phyloP scores from a whole-genome alignment of 768 basidiomycete genomes.

The Phanerodontia chrysosporium region DNA sequence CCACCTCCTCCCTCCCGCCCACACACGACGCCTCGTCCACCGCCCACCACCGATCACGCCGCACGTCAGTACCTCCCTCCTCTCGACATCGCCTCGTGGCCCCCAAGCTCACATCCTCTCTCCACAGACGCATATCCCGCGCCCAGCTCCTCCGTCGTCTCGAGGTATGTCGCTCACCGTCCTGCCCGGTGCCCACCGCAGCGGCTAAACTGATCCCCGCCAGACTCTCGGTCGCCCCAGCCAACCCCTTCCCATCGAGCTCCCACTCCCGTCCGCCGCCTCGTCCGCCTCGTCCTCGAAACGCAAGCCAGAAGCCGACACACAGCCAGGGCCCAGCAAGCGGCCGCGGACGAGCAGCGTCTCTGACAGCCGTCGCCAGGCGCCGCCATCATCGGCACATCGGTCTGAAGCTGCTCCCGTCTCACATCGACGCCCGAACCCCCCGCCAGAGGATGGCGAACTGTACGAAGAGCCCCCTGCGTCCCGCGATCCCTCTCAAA shows the following conservation, averaged over 20 bases:
- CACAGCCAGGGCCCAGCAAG: constrained; percentile 27
- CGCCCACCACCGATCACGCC: constrained; percentile 24
- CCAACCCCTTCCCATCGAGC: constrained; percentile 38
- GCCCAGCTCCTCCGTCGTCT: constrained; percentile 36
- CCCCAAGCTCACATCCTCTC: constrained; percentile 14
- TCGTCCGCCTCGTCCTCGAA: constrained; percentile 37
- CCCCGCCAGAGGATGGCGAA: constrained; percentile 42
- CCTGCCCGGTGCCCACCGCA: background rate
- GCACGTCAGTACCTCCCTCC: constrained; percentile 23
- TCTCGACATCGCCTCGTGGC: constrained; percentile 20
- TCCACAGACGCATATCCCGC: constrained; percentile 21
- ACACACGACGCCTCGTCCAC: constrained; percentile 22
- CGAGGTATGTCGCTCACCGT: constrained; percentile 24
- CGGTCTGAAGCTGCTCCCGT: constrained; percentile 20
- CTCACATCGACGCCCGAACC: constrained; percentile 32
- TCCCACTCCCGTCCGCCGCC: constrained; percentile 43
- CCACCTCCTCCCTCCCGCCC: constrained; percentile 26
- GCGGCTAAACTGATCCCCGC: background rate
- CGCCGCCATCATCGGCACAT: constrained; percentile 24
- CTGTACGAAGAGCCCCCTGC: constrained; percentile 35
- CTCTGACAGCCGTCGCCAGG: constrained; percentile 16
- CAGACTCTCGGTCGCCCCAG: constrained; percentile 29
- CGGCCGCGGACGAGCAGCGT: constrained; percentile 26
- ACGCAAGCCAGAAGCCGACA: constrained; percentile 31
- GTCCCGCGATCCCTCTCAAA: background rate